Evolutionary conservation across 129 eudicot species (phyloP).

Genomic region (Saussurea involucrata): DNA sequence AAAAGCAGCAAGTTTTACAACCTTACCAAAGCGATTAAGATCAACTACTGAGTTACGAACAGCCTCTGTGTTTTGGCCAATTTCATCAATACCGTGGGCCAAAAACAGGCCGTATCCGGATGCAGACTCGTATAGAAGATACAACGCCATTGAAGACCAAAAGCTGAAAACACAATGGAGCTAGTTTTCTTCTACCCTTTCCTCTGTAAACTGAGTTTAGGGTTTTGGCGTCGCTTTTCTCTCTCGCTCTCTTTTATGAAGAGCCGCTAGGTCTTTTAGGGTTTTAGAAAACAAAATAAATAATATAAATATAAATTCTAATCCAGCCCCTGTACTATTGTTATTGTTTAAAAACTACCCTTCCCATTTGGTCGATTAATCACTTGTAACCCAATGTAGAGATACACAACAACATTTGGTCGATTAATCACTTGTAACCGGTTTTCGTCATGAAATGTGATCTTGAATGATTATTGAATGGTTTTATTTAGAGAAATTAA

Average conservation of each 20-base stretch:
- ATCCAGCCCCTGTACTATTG: neutral
- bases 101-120: slow-evolving; percentile 64
- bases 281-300: slow-evolving; percentile 10
- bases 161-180: slow-evolving; percentile 4
- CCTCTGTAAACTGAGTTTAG: slow-evolving; percentile 4
- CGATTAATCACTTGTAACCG: neutral
- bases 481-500: too few species aligned
- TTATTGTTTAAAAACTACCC: neutral
- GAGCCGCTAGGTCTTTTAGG: slow-evolving; percentile 32
- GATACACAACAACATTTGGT: neutral
- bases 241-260: neutral
- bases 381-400: neutral
- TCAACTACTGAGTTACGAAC: slow-evolving; percentile 71
- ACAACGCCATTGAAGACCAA: slow-evolving; percentile 44
- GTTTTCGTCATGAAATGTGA: neutral
- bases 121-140: slow-evolving; percentile 66
- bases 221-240: slow-evolving; percentile 26
- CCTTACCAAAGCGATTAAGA: slow-evolving; percentile 73
- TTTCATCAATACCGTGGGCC: slow-evolving; percentile 80
- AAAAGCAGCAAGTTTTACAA: slow-evolving; percentile 70
- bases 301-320: neutral
- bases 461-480: too few species aligned
- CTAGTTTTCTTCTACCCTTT: neutral
- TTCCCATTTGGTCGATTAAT: neutral
- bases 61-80: slow-evolving; percentile 86